Conservation (phyloP, 176 grass and related monocot species). For the Poa annua region DNA sequence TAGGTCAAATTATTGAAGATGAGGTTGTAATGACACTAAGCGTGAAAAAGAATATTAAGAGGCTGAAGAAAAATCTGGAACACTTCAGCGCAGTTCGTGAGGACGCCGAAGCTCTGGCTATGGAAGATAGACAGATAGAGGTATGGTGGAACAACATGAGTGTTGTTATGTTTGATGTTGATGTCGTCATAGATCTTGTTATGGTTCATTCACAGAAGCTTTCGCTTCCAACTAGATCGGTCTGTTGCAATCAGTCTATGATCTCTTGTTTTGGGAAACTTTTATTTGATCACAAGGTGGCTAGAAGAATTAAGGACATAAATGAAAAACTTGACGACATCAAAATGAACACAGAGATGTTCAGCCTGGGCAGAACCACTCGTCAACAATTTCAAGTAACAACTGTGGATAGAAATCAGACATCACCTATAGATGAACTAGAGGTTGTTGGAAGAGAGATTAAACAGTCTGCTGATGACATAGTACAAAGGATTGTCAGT, state of each 20-base stretch:
- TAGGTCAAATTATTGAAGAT: not conserved
- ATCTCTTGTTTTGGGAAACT: conserved; percentile 11
- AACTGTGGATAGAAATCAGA: not conserved
- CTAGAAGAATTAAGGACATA: conserved; percentile 35
- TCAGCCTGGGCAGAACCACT: not conserved
- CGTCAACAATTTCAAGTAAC: not conserved
- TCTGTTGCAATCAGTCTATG: not conserved
- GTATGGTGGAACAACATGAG: conserved; percentile 39
- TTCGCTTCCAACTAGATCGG: not conserved
- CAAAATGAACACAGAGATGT: not conserved
- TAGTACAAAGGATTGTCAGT: conserved; percentile 36
- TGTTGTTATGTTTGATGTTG: conserved; percentile 37
- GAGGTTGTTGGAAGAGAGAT: conserved; percentile 44
- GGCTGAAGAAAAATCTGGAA: conserved; percentile 18
- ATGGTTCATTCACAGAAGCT: not conserved
- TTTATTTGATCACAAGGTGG: not conserved
- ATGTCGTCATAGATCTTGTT: conserved; percentile 38
- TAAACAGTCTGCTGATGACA: not conserved
- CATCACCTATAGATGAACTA: conserved; percentile 28
- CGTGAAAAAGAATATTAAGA: conserved; percentile 1
- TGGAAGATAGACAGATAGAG: not conserved
- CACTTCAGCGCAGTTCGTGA: conserved; percentile 23
- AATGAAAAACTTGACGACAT: conserved; percentile 32
- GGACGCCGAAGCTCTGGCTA: conserved; percentile 34
- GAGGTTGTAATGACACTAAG: not conserved